Percentiles rank a stretch among this genome's conserved stretches.
phyloP scores from a whole-genome alignment of 2,329 filamentous ascomycete genomes.

The Verticillium zaregamsianum region DNA sequence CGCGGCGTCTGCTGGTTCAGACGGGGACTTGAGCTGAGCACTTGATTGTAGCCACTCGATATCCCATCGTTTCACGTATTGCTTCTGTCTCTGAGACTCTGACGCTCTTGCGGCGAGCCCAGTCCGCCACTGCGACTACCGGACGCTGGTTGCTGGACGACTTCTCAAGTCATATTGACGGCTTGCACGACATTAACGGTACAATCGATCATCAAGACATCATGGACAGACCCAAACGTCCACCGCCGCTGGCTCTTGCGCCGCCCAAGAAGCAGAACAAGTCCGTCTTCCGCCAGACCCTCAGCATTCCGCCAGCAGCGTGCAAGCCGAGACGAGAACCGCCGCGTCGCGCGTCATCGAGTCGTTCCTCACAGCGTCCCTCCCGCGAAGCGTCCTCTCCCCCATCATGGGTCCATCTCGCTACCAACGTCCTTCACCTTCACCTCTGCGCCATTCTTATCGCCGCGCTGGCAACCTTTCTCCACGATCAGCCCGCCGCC shows the following conservation, averaged over 20 bases:
- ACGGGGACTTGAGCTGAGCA: background rate
- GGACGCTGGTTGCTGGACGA: background rate
- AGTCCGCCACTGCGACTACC: background rate
- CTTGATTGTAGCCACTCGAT: background rate
- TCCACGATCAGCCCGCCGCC: conserved; percentile 19
- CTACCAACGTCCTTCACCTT: conserved; percentile 24
- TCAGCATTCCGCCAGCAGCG: conserved; percentile 1
- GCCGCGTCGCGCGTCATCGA: conserved; percentile 6
- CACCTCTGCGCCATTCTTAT: conserved; percentile 24
- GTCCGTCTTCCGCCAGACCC: background rate
- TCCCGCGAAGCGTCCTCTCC: background rate
- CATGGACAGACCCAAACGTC: conserved; percentile 25
- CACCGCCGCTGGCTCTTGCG: conserved; percentile 27
- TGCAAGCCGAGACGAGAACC: conserved; percentile 4
- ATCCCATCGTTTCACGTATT: background rate
- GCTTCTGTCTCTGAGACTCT: background rate
- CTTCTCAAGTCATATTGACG: background rate
- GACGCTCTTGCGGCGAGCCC: background rate
- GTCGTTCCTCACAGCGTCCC: background rate
- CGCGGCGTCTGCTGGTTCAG: background rate
- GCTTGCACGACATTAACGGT: background rate
- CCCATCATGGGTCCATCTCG: conserved; percentile 18
- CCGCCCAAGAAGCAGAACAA: conserved; percentile 8
- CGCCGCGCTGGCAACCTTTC: conserved; percentile 26
- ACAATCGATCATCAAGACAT: background rate